phyloP scores from a whole-genome alignment of 192 early-diverging fungal species.

The Coemansia brasiliensis region DNA sequence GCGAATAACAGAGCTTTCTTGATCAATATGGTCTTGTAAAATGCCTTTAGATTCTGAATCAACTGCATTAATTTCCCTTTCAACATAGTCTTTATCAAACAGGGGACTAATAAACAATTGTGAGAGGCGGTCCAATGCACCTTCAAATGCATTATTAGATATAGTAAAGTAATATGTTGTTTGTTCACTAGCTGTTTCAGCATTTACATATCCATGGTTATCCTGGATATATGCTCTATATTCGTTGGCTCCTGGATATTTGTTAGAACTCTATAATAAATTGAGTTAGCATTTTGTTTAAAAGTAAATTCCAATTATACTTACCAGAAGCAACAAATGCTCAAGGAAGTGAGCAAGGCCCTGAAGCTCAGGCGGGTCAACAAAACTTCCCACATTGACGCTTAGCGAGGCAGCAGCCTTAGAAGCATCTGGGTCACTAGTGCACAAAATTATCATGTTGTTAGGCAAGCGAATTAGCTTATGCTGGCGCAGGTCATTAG shows the following conservation, averaged over 20 bases:
- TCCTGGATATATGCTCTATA: conserved; percentile 57
- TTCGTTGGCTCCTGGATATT: conserved; percentile 78
- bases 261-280: conserved; percentile 57
- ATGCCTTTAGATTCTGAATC: conserved; percentile 98
- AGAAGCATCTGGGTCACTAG: conserved; percentile 61
- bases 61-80: conserved; percentile 91
- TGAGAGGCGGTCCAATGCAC: conserved; percentile 75
- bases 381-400: conserved; percentile 72
- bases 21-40: conserved; percentile 87
- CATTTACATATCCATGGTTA: conserved; percentile 53
- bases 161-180: conserved; percentile 56
- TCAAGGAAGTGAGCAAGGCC: conserved; percentile 82
- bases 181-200: conserved; percentile 52
- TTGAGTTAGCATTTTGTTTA: background rate
- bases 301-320: conserved; percentile 1
- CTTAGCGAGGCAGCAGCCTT: conserved; percentile 67
- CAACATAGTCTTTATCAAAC: conserved; percentile 83
- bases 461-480: conserved; percentile 62
- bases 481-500: conserved; percentile 65
- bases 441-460: conserved; percentile 61
- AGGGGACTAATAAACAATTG: conserved; percentile 94
- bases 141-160: conserved; percentile 59
- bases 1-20: conserved; percentile 86
- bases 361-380: conserved; percentile 66
- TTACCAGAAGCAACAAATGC: conserved; percentile 72